Conservation (phyloP, 192 early-diverging fungal genomes). For the Phlyctochytrium arcticum region DNA sequence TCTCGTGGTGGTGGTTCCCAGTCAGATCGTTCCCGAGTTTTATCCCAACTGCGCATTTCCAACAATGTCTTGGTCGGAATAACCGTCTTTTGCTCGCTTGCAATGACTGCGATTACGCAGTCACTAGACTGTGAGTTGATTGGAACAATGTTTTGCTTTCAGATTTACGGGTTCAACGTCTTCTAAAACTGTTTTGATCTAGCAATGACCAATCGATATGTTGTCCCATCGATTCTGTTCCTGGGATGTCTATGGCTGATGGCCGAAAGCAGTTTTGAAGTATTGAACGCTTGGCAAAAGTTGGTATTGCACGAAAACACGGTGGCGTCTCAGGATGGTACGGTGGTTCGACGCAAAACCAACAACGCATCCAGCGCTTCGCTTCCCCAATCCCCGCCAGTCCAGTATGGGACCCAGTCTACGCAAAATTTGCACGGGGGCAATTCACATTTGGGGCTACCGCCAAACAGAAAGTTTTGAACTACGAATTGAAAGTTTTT, state of each 20-base stretch:
- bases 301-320: no score
- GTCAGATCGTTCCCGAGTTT: not conserved
- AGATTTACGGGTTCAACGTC: not conserved
- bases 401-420: no score
- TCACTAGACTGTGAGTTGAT: slow-evolving; percentile 1
- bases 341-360: no score
- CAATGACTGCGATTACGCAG: not conserved
- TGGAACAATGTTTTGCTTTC: not conserved
- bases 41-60: not conserved
- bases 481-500: no score
- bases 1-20: no score
- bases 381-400: no score
- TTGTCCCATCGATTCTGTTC: not conserved
- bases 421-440: no score
- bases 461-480: no score
- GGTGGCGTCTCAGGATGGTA: no score
- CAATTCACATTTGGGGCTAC: no score
- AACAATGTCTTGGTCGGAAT: not conserved
- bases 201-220: not conserved
- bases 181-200: not conserved
- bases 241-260: not conserved
- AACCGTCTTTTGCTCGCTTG: not conserved
- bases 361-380: no score
- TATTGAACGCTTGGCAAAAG: not conserved
- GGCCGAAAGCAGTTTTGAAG: slow-evolving; percentile 4